These are phyloP conservation scores for Copromyces sp. DNA, from an alignment of 495 filamentous ascomycete genomes.

Conservation along the genomic window DNA sequence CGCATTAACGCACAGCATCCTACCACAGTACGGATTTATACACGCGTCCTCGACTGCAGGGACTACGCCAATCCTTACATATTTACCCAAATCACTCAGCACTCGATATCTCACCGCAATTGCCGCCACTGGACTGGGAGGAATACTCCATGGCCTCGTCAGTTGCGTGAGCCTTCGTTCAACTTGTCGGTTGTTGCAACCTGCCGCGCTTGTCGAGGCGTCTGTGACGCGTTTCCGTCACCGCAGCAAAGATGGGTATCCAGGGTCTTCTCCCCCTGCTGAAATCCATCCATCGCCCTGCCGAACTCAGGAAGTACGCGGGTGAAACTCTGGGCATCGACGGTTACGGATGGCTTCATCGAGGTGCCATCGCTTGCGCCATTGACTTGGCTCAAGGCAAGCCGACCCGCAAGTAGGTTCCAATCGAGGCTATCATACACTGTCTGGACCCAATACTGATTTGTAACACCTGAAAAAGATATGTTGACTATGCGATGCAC, in stretches of 20 bases:
- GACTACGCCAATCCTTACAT: not conserved
- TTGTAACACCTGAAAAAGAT: constrained; percentile 36
- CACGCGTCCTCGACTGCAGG: not conserved
- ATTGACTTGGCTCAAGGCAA: constrained; percentile 82
- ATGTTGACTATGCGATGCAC: constrained; percentile 84
- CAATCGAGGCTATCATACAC: not conserved
- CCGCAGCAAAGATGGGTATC: constrained; percentile 20
- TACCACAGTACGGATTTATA: not conserved
- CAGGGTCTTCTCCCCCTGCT: constrained; percentile 75
- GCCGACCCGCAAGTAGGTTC: constrained; percentile 70
- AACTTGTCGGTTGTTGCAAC: not conserved
- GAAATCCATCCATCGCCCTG: constrained; percentile 89
- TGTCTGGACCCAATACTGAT: constrained; percentile 8
- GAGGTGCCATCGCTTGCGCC: constrained; percentile 82
- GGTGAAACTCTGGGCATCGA: constrained; percentile 89
- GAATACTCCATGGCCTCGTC: not conserved
- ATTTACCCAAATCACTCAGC: not conserved
- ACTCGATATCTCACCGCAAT: constrained; percentile 3
- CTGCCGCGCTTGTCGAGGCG: not conserved
- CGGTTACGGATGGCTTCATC: constrained; percentile 97
- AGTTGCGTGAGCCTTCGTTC: not conserved
- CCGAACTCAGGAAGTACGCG: constrained; percentile 73
- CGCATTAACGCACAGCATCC: not conserved
- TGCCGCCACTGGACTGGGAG: not conserved
- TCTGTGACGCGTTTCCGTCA: not conserved